These are phyloP conservation scores for Punica granatum DNA, from an alignment of 345 rosid genomes.

Conservation along the genomic window DNA sequence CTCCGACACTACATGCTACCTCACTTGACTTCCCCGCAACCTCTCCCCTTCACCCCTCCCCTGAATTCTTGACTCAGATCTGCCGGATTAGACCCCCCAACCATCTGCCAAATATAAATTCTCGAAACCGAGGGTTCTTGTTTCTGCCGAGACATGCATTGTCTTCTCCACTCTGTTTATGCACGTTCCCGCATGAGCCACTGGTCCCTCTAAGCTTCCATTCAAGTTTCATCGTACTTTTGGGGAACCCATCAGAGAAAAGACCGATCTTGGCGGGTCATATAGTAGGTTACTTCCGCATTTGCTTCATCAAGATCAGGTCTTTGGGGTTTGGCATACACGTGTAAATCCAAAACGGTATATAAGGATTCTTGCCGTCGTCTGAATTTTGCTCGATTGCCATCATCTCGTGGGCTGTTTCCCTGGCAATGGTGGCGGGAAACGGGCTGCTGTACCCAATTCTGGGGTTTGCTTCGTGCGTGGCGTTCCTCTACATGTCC, in stretches of 20 bases:
- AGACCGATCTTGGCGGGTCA: not conserved
- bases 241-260: not conserved
- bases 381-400: constrained; percentile 1
- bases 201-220: not conserved
- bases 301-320: not conserved
- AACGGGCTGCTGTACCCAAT: constrained; percentile 60
- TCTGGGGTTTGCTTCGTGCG: constrained; percentile 73
- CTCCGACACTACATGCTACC: constrained; percentile 9
- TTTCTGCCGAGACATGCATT: not conserved
- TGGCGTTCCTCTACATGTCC: constrained; percentile 66
- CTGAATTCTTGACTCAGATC: constrained; percentile 2
- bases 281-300: not conserved
- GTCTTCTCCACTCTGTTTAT: not conserved
- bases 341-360: not conserved
- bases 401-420: constrained; percentile 9
- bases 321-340: not conserved
- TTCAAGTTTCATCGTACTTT: not conserved
- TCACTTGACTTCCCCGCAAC: constrained; percentile 12
- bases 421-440: constrained; percentile 35
- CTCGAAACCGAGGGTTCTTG: not conserved
- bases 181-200: not conserved
- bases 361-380: not conserved
- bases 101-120: not conserved
- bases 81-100: not conserved
- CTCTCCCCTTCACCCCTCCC: not conserved